A percentile compares a stretch with the other conserved stretches of the same genome.
These are phyloP conservation scores for Trichoderma afroharzianum DNA, from an alignment of 2,329 filamentous ascomycete species.

Conservation along the genomic window DNA sequence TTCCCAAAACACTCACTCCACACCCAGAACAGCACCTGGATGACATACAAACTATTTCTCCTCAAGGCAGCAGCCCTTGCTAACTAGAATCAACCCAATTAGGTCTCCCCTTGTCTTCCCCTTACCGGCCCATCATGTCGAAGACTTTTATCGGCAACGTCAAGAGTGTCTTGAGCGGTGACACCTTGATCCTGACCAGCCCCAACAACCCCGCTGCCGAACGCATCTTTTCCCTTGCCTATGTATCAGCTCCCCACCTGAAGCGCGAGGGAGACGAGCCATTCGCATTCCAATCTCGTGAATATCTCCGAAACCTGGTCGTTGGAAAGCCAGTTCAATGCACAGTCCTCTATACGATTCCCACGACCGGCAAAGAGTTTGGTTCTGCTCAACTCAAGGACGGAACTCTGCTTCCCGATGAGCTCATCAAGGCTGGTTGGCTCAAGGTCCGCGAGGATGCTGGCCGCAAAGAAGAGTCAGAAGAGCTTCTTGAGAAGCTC, in stretches of 20 bases:
- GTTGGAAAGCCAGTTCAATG: slow-evolving; percentile 88
- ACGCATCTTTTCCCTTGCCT: slow-evolving; percentile 84
- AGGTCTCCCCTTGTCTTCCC: slow-evolving; percentile 13
- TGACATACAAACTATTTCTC: neutral
- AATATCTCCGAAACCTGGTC: slow-evolving; percentile 78
- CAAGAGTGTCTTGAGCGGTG: slow-evolving; percentile 91
- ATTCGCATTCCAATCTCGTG: slow-evolving; percentile 90
- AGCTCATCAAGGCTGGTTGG: slow-evolving; percentile 84
- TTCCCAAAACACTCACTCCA: neutral
- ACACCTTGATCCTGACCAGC: slow-evolving; percentile 82
- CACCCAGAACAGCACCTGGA: neutral
- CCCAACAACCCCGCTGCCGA: slow-evolving; percentile 78
- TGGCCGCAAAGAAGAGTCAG: slow-evolving; percentile 82
- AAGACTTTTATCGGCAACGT: slow-evolving; percentile 67
- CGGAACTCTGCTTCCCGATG: slow-evolving; percentile 74
- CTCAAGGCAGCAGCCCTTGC: neutral
- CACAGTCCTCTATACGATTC: slow-evolving; percentile 81
- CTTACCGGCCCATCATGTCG: slow-evolving; percentile 38
- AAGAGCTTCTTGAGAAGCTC: slow-evolving; percentile 67
- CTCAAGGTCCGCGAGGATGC: slow-evolving; percentile 91
- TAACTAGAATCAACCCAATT: neutral
- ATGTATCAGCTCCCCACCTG: slow-evolving; percentile 82
- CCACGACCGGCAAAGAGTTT: slow-evolving; percentile 82
- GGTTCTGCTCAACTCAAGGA: slow-evolving; percentile 74
- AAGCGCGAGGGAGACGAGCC: slow-evolving; percentile 88